These are phyloP conservation scores for Hypomyces rosellus DNA, from an alignment of 2,329 filamentous ascomycete species.

Conservation along the genomic window DNA sequence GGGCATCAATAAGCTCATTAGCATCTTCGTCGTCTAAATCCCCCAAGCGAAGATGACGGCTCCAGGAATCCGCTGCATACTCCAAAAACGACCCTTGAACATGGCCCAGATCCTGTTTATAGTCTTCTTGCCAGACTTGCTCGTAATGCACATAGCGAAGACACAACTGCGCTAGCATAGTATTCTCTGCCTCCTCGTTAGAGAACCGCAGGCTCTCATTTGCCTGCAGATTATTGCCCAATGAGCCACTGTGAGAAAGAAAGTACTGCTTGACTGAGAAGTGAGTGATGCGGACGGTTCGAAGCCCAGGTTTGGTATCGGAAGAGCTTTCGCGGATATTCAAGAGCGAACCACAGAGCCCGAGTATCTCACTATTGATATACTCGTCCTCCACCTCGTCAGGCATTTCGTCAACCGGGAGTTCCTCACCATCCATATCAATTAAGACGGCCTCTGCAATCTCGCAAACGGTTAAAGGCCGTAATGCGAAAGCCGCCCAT, in stretches of 20 bases:
- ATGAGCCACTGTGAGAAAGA: neutral
- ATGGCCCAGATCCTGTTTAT: neutral
- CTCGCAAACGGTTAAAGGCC: conserved; percentile 17
- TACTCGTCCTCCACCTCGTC: conserved; percentile 24
- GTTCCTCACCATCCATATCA: conserved; percentile 13
- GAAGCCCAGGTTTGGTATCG: rapidly evolving
- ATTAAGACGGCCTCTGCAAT: conserved; percentile 21
- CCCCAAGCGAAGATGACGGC: neutral
- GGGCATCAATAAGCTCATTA: neutral
- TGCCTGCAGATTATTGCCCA: neutral
- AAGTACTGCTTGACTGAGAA: conserved; percentile 19
- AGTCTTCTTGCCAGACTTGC: neutral
- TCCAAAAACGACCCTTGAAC: neutral
- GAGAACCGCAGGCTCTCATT: neutral
- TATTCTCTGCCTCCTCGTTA: neutral
- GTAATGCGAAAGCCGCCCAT: conserved; percentile 22
- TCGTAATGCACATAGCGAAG: conserved; percentile 2
- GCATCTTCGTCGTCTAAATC: neutral
- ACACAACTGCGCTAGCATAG: neutral
- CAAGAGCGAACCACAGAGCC: conserved; percentile 24
- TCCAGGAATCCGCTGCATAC: conserved; percentile 5
- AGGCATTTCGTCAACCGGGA: conserved; percentile 19
- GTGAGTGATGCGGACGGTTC: conserved; percentile 15
- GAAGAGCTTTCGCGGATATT: conserved; percentile 14
- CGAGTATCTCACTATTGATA: conserved; percentile 21